These are phyloP conservation scores for Sutorius australiensis DNA, from an alignment of 768 basidiomycete species.

Conservation along the genomic window DNA sequence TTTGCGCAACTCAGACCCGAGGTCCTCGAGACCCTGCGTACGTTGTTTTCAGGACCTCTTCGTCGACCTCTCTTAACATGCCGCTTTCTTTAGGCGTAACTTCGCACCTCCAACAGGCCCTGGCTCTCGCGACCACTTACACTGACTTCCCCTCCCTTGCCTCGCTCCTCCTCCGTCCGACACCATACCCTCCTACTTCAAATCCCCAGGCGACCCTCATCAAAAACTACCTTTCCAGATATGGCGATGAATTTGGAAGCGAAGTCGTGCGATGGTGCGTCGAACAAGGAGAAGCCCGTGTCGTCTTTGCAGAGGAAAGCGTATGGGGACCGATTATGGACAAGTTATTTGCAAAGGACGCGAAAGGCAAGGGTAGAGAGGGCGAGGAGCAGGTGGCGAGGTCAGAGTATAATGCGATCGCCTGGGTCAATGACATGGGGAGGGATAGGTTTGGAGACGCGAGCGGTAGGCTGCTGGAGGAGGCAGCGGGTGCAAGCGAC, in stretches of 20 bases:
- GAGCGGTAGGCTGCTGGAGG: constrained; percentile 57
- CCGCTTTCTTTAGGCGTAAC: constrained; percentile 48
- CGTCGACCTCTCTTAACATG: neutral
- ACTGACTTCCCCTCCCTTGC: constrained; percentile 84
- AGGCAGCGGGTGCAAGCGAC: constrained; percentile 52
- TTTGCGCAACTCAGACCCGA: constrained; percentile 73
- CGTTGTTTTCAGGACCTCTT: constrained; percentile 24
- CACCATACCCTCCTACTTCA: constrained; percentile 56
- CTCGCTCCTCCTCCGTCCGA: constrained; percentile 70
- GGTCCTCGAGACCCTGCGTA: constrained; percentile 77
- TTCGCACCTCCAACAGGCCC: constrained; percentile 67
- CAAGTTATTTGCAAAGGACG: constrained; percentile 50
- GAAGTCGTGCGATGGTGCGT: constrained; percentile 93
- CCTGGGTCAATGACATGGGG: constrained; percentile 88
- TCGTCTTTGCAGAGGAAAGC: constrained; percentile 76
- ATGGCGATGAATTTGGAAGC: constrained; percentile 79
- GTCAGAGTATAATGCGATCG: constrained; percentile 50
- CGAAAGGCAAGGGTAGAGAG: constrained; percentile 25
- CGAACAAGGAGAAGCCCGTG: constrained; percentile 79
- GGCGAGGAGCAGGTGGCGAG: constrained; percentile 38
- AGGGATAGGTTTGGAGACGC: constrained; percentile 64
- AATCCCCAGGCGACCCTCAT: constrained; percentile 65
- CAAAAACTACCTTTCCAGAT: constrained; percentile 69
- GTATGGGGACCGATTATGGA: constrained; percentile 62
- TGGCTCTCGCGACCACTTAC: constrained; percentile 81